Percentiles rank a stretch among this genome's conserved stretches.
phyloP scores from a whole-genome alignment of 2,329 filamentous ascomycete species.

The Penicillium capsulatum region DNA sequence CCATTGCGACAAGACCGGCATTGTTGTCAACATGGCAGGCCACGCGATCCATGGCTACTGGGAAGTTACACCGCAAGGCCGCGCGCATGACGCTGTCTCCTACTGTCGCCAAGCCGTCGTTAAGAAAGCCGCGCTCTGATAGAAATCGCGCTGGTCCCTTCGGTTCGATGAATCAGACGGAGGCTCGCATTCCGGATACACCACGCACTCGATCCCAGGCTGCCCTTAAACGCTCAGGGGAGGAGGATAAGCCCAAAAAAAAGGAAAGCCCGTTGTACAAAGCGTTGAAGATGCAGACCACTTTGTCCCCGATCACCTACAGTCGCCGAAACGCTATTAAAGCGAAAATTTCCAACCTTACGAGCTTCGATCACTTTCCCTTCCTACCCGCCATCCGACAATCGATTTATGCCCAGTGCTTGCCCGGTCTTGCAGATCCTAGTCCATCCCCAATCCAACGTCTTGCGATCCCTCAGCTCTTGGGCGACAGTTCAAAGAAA shows the following conservation, averaged over 20 bases:
- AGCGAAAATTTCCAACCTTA: conserved; percentile 60
- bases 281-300: conserved; percentile 89
- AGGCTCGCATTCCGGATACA: conserved; percentile 43
- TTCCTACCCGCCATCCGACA: conserved; percentile 68
- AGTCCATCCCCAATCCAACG: conserved; percentile 85
- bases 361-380: conserved; percentile 76
- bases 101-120: conserved; percentile 26
- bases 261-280: conserved; percentile 59
- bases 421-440: conserved; percentile 69
- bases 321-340: conserved; percentile 60
- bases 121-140: conserved; percentile 37
- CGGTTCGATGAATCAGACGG: conserved; percentile 56
- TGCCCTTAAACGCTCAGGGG: conserved; percentile 42
- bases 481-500: conserved; percentile 50
- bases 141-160: conserved; percentile 52
- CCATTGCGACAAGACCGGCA: conserved; percentile 10
- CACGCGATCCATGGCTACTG: conserved; percentile 31
- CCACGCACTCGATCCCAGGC: conserved; percentile 38
- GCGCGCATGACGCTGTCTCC: conserved; percentile 38
- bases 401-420: conserved; percentile 67
- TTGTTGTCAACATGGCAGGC: conserved; percentile 28
- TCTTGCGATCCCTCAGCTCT: conserved; percentile 76
- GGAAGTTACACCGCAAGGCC: conserved; percentile 31
- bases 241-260: conserved; percentile 37
- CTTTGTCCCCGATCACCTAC: conserved; percentile 73